A percentile compares a stretch with the other conserved stretches of the same genome.
Evolutionary conservation across 352 stramenopile genomes (phyloP).

Genomic region (Peronospora destructor): DNA sequence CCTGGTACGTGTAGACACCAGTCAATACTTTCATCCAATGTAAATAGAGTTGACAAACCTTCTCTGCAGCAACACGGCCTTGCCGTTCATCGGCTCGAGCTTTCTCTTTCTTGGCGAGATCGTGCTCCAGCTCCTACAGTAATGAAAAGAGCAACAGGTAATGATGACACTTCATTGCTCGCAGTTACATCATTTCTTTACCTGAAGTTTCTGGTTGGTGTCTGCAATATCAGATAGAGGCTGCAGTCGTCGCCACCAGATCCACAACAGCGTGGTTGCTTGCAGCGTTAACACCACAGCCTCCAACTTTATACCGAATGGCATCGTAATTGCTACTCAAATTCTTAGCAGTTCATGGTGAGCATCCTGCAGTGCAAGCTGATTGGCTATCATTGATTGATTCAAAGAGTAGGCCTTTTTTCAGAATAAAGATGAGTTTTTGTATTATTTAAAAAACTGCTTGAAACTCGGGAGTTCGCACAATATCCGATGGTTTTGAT

Average conservation of each 20-base stretch:
- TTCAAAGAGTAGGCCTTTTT: constrained; percentile 5
- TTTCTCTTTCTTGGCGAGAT: constrained; percentile 44
- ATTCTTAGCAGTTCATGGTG: constrained; percentile 15
- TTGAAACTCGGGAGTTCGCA: too few species aligned
- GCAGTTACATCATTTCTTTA: constrained; percentile 1
- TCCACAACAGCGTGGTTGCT: constrained; percentile 24
- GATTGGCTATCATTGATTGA: constrained; percentile 18
- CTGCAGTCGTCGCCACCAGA: constrained; percentile 20
- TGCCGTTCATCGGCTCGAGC: constrained; percentile 51
- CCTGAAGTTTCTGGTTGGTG: constrained; percentile 12
- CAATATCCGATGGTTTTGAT: too few species aligned
- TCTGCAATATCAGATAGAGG: background rate
- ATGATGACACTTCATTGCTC: background rate
- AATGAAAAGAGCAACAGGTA: constrained; percentile 5
- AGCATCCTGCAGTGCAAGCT: constrained; percentile 5
- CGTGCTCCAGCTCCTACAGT: constrained; percentile 28
- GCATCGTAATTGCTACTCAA: constrained; percentile 9
- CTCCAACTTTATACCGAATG: constrained; percentile 11
- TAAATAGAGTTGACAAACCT: constrained; percentile 20
- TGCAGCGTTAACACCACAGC: constrained; percentile 28
- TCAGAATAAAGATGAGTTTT: too few species aligned
- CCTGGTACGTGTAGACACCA: constrained; percentile 23
- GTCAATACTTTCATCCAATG: constrained; percentile 1
- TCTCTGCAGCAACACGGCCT: constrained; percentile 61
- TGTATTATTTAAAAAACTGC: too few species aligned